phyloP scores from a whole-genome alignment of 108 stramenopile genomes.

The Cyclotella cryptica region DNA sequence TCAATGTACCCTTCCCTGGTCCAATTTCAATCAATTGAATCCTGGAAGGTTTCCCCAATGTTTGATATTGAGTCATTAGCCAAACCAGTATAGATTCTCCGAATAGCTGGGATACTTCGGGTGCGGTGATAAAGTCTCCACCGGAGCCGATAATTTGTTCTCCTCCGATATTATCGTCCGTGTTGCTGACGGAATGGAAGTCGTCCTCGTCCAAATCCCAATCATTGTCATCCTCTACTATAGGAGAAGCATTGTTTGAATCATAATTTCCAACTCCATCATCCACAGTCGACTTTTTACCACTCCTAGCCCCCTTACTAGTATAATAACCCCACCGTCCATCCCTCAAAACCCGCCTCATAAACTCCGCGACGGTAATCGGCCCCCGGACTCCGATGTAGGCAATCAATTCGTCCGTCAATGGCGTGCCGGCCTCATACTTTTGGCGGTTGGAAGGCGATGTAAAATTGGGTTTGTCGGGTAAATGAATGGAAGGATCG shows the following conservation, averaged over 20 bases:
- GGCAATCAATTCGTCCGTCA: constrained; percentile 70
- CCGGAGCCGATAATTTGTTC: constrained; percentile 76
- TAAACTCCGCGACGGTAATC: constrained; percentile 82
- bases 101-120: constrained; percentile 97
- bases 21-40: constrained; percentile 94
- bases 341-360: constrained; percentile 81
- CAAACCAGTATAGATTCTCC: constrained; percentile 95
- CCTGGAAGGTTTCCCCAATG: constrained; percentile 58
- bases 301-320: constrained; percentile 48
- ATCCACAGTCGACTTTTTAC: constrained; percentile 27
- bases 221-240: constrained; percentile 39
- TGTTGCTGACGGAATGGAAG: not conserved
- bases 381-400: constrained; percentile 82
- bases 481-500: constrained; percentile 52
- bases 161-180: constrained; percentile 24
- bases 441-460: constrained; percentile 27
- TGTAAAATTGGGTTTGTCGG: constrained; percentile 53
- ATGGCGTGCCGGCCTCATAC: constrained; percentile 81
- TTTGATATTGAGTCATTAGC: constrained; percentile 86
- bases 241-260: constrained; percentile 2
- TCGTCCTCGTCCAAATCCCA: constrained; percentile 52
- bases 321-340: constrained; percentile 84
- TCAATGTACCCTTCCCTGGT: constrained; percentile 97
- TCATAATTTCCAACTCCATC: not conserved
- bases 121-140: constrained; percentile 98